Evolutionary conservation across 2,329 filamentous ascomycete genomes (phyloP).

Genomic region (Colletotrichum gigasporum): DNA sequence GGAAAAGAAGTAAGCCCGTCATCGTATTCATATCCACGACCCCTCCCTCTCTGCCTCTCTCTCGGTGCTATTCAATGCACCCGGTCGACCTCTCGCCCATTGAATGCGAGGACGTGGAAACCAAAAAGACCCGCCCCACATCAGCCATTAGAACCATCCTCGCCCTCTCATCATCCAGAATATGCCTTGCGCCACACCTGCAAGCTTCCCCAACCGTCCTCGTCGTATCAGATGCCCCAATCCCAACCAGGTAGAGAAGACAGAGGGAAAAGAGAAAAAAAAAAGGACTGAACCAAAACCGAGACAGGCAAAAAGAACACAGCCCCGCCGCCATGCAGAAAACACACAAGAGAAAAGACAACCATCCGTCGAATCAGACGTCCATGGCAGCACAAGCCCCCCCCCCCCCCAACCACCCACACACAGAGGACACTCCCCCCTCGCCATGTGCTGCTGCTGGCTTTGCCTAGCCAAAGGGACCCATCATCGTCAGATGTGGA

Average conservation of each 20-base stretch:
- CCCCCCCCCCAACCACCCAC: constrained; percentile 5
- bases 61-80: too few relatives aligned
- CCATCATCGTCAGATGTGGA: constrained; percentile 18
- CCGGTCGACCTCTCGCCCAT: too few relatives aligned
- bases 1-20: background rate
- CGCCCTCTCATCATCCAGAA: constrained; percentile 9
- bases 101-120: too few relatives aligned
- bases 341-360: background rate
- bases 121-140: background rate
- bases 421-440: background rate
- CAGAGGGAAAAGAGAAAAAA: background rate
- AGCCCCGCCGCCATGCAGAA: constrained; percentile 24
- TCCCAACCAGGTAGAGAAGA: too few relatives aligned
- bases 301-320: background rate
- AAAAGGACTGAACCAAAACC: background rate
- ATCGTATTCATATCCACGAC: background rate
- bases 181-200: constrained; percentile 31
- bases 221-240: constrained; percentile 17
- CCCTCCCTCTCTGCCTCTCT: too few relatives aligned
- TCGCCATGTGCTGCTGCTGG: background rate
- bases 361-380: background rate
- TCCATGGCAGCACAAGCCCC: background rate
- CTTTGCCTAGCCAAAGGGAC: background rate
- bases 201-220: constrained; percentile 11
- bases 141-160: background rate